These are phyloP conservation scores for Aureobasidium sp. DNA, from an alignment of 2,329 filamentous ascomycete species.

Conservation along the genomic window DNA sequence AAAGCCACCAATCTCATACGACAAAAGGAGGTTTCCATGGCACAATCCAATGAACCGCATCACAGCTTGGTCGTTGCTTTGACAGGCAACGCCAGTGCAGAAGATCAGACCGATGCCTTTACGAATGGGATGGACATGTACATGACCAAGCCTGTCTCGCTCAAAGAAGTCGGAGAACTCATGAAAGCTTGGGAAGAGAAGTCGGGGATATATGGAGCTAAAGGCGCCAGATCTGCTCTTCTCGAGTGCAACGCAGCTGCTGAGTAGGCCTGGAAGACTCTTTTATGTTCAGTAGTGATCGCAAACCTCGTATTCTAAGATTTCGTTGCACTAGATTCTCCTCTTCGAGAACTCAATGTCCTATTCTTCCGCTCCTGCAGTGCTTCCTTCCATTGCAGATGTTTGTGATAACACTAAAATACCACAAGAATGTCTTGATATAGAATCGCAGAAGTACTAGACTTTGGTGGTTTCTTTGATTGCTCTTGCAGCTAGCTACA, in stretches of 20 bases:
- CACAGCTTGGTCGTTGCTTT: constrained; percentile 28
- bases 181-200: constrained; percentile 42
- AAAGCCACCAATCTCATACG: constrained; percentile 37
- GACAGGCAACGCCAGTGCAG: constrained; percentile 28
- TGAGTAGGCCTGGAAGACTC: background rate
- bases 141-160: constrained; percentile 34
- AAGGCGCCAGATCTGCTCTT: constrained; percentile 3
- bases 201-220: background rate
- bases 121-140: constrained; percentile 36
- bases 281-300: background rate
- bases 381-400: no score
- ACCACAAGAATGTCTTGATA: background rate
- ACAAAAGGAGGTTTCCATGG: constrained; percentile 30
- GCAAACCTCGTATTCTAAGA: background rate
- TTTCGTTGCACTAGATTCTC: no score
- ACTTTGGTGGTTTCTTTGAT: background rate
- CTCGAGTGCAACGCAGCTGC: constrained; percentile 4
- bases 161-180: constrained; percentile 39
- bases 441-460: background rate
- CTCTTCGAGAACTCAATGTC: no score
- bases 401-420: background rate
- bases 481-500: background rate
- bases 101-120: constrained; percentile 32
- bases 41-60: constrained; percentile 26
- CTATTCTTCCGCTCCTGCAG: no score